Evolutionary conservation across 2,329 filamentous ascomycete genomes (phyloP), one percentile per base, ranked within the genome.

Genomic region (Botrytis porri): DNA sequence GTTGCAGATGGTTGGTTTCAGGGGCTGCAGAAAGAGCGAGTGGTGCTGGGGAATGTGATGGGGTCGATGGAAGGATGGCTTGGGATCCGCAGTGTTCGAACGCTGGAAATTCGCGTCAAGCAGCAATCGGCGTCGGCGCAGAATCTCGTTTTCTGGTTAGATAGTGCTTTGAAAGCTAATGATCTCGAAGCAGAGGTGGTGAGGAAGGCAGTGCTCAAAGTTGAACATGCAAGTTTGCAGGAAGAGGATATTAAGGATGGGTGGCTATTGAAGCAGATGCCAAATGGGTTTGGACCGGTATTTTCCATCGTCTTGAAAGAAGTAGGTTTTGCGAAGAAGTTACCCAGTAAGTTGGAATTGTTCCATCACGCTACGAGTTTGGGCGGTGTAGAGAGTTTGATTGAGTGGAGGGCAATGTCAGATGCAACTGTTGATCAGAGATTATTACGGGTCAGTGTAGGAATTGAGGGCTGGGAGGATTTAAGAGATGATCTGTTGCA

Each of bases 341-440:
- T 99, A 75, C 96, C 96, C 5, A 92, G 91, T 79, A 92, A 93
- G 82, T 83, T 98, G 81, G 81, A 85, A 3, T 86, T 97, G 62
- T 98, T 98, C 84, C 93, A 97, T 78, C 96, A 99, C 82, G 96
- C 96, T 9, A 99, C 96, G 3, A 97, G 93, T 81, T 83, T 98
- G 41, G 96, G 96, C 3, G 95, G 96, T 7, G 94, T 98, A 16
- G 96, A 98, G 87, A 96, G 93, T 80, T 83, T 98, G 84, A 95
- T 99, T 78, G 96, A 99, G 87, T 99, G 96, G 96, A 87, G 96
- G 74, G 89, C 92, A 65, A 96, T 99, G 93, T 91, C 90, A 74
- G 96, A 99, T 84, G 79, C 83, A 4, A 85, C 81, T 1, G 90
- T 97, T 57, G 93, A 97, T 80, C 88, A 86, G 79, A 85, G 88